Percentiles rank a stretch among this genome's conserved stretches.
phyloP scores from a whole-genome alignment of 2,329 filamentous ascomycete species.

The Aspergillus fijiensis region DNA sequence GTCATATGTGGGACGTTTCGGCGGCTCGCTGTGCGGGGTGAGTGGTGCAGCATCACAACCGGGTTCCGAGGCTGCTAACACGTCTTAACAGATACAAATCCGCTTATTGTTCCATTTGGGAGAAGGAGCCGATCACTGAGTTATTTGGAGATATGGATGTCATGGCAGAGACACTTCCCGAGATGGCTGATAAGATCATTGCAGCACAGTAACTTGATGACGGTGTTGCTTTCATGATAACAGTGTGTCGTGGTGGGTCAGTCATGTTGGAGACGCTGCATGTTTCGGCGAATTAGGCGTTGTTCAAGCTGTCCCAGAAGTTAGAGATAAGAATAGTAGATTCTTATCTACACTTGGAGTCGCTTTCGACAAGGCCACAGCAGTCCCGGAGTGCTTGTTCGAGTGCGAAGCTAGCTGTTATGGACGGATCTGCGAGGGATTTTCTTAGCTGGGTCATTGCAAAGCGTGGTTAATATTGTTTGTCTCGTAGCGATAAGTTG shows the following conservation, averaged over 20 bases:
- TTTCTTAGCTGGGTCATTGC: too few relatives aligned
- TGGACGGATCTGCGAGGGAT: too few relatives aligned
- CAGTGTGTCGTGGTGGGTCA: too few relatives aligned
- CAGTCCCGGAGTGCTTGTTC: too few relatives aligned
- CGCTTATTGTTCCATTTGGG: slow-evolving; percentile 25
- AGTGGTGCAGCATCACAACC: slow-evolving; percentile 3
- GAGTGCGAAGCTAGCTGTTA: too few relatives aligned
- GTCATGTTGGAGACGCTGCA: neutral
- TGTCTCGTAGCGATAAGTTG: too few relatives aligned
- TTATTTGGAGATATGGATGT: slow-evolving; percentile 33
- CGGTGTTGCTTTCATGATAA: neutral
- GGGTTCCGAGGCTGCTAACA: neutral
- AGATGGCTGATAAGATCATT: slow-evolving; percentile 32
- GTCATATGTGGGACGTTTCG: slow-evolving; percentile 34
- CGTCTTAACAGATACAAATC: slow-evolving; percentile 22
- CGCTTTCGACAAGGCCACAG: too few relatives aligned
- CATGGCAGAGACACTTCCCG: slow-evolving; percentile 25
- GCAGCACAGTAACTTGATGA: slow-evolving; percentile 2
- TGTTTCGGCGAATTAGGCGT: neutral
- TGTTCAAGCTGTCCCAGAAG: too few relatives aligned
- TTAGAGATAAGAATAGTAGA: too few relatives aligned
- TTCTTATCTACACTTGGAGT: too few relatives aligned
- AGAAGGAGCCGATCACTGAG: slow-evolving; percentile 25
- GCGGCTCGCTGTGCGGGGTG: slow-evolving; percentile 28
- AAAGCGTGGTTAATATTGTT: too few relatives aligned